A percentile compares a stretch with the other conserved stretches of the same genome.
phyloP scores from a whole-genome alignment of 23 red algal genomes.

The Gracilaria gracilis region DNA sequence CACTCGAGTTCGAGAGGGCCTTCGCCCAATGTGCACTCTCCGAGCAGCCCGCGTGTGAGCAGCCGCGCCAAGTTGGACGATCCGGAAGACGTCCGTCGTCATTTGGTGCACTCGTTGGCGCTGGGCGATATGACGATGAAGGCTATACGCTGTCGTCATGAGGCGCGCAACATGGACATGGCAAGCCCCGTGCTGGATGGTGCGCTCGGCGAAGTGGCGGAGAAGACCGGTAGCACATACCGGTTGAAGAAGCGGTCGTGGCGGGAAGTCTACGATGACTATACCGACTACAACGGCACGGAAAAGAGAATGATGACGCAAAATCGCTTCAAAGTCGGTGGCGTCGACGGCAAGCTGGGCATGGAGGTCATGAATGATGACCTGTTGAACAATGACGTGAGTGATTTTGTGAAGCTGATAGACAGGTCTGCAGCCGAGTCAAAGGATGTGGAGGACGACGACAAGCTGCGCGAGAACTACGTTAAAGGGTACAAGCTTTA shows the following conservation, averaged over 20 bases:
- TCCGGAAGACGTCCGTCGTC: constrained; percentile 8
- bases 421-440: not conserved
- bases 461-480: constrained; percentile 8
- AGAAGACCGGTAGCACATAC: not conserved
- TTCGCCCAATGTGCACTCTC: not conserved
- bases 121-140: constrained; percentile 27
- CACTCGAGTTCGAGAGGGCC: constrained; percentile 1
- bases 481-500: not conserved
- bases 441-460: not conserved
- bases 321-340: not conserved
- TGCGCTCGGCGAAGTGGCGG: constrained; percentile 15
- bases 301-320: not conserved
- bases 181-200: not conserved
- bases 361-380: constrained; percentile 15
- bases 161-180: constrained; percentile 34
- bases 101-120: constrained; percentile 19
- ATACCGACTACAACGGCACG: not conserved
- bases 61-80: not conserved
- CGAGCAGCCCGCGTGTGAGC: not conserved
- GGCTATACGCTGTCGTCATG: constrained; percentile 3
- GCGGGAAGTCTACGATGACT: constrained; percentile 24
- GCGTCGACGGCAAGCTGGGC: constrained; percentile 5
- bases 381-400: not conserved
- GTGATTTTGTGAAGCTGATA: not conserved
- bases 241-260: constrained; percentile 26